Conservation (phyloP, 305 asterid species). For the Vinca major region DNA sequence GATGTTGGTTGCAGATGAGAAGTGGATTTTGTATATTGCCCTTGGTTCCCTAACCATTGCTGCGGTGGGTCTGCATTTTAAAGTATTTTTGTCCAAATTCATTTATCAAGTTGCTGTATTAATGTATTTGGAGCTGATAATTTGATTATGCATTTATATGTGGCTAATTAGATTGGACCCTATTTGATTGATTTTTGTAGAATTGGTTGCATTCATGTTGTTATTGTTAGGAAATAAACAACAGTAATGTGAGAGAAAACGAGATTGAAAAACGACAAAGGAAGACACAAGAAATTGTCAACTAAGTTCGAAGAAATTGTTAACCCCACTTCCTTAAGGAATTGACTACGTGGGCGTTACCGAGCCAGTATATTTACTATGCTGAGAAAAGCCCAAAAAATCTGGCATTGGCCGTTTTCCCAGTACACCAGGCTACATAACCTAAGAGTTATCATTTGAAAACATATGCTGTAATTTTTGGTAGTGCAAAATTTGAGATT, state of each 20-base stretch:
- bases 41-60: slow-evolving; percentile 41
- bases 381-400: too few species aligned
- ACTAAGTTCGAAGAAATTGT: too few species aligned
- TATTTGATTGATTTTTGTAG: not conserved
- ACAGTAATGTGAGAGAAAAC: too few species aligned
- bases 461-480: not conserved
- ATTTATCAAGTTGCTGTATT: not conserved
- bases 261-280: too few species aligned
- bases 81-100: not conserved
- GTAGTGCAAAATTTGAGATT: not conserved
- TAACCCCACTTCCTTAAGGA: too few species aligned
- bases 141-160: not conserved
- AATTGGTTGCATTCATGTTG: not conserved
- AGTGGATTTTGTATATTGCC: slow-evolving; percentile 41
- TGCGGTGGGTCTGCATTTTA: slow-evolving; percentile 30
- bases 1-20: slow-evolving; percentile 39
- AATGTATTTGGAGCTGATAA: not conserved
- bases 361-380: too few species aligned
- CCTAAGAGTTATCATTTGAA: not conserved
- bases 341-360: too few species aligned
- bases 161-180: not conserved
- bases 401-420: too few species aligned
- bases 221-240: not conserved
- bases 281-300: too few species aligned
- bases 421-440: too few species aligned